Conservation (phyloP, 208 protist species). For the Porcisia deanei region DNA sequence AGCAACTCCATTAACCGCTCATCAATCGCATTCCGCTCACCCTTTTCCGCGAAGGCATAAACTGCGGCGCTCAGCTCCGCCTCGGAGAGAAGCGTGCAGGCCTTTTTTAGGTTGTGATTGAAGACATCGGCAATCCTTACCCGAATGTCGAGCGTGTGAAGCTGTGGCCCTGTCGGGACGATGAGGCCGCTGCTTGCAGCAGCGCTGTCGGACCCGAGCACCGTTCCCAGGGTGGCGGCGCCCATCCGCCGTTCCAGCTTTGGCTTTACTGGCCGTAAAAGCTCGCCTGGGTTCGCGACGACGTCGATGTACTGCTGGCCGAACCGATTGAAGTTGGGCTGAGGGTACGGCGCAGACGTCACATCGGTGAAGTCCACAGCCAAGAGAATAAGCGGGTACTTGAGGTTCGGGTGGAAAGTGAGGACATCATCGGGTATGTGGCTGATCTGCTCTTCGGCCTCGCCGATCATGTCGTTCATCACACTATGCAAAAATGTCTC, state of each 20-base stretch:
- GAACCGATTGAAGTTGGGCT: slow-evolving; percentile 88
- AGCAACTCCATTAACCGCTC: slow-evolving; percentile 77
- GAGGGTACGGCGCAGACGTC: slow-evolving; percentile 75
- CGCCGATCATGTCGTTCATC: slow-evolving; percentile 79
- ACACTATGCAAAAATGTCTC: slow-evolving; percentile 77
- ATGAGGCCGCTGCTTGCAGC: slow-evolving; percentile 18
- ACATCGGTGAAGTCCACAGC: slow-evolving; percentile 81
- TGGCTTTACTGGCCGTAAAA: slow-evolving; percentile 75
- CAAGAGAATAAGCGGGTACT: slow-evolving; percentile 85
- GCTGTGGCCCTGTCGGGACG: slow-evolving; percentile 47
- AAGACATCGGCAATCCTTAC: slow-evolving; percentile 89
- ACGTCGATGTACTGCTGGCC: slow-evolving; percentile 91
- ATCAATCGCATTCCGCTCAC: slow-evolving; percentile 84
- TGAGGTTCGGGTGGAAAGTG: slow-evolving; percentile 76
- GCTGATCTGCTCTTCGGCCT: slow-evolving; percentile 69
- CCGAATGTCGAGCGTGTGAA: slow-evolving; percentile 78
- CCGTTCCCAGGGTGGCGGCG: slow-evolving; percentile 6
- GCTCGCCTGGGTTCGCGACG: slow-evolving; percentile 80
- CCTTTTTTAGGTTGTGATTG: slow-evolving; percentile 68
- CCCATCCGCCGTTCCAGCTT: slow-evolving; percentile 37
- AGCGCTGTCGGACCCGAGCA: slow-evolving; percentile 2
- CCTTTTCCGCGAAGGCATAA: slow-evolving; percentile 89
- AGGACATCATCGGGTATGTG: slow-evolving; percentile 82
- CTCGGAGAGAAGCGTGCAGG: slow-evolving; percentile 84
- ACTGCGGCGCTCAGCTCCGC: slow-evolving; percentile 84